Percentiles rank a stretch among this genome's conserved stretches.
These are phyloP conservation scores for Russula virescens DNA, from an alignment of 768 basidiomycete genomes.

Conservation along the genomic window DNA sequence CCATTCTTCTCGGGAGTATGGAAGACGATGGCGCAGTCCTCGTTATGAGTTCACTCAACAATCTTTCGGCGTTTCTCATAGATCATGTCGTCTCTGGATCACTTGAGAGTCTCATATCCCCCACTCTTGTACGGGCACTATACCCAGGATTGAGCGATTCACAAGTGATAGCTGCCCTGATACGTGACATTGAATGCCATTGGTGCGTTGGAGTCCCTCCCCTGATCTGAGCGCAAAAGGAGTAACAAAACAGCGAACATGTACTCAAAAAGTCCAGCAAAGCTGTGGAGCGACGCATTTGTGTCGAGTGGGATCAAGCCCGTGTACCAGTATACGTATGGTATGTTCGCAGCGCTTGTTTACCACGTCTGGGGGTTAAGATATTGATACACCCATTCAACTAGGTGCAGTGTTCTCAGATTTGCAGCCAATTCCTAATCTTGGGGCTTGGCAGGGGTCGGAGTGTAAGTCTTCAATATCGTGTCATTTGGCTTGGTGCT, in stretches of 20 bases:
- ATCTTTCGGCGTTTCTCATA: neutral
- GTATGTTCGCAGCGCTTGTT: neutral
- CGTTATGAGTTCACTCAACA: neutral
- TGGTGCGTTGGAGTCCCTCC: conserved; percentile 3
- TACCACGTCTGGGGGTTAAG: too few species aligned
- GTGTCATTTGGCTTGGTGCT: too few species aligned
- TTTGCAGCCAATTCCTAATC: neutral
- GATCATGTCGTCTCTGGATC: neutral
- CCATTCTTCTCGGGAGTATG: conserved; percentile 9
- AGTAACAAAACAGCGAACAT: too few species aligned
- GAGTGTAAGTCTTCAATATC: neutral
- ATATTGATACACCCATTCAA: neutral
- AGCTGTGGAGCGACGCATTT: conserved; percentile 10
- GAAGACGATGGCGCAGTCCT: conserved; percentile 4
- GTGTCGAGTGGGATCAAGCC: conserved; percentile 1
- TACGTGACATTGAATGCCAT: neutral
- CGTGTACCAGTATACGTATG: conserved; percentile 14
- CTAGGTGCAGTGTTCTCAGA: conserved; percentile 8
- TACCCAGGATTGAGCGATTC: neutral
- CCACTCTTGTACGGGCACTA: neutral
- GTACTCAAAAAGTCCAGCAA: neutral
- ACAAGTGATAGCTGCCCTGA: conserved; percentile 3
- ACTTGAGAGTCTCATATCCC: too few species aligned
- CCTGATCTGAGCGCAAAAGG: neutral
- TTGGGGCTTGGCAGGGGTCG: neutral